A percentile compares a stretch with the other conserved stretches of the same genome.
phyloP scores from a whole-genome alignment of 306 rosid genomes.

The Benincasa hispida region DNA sequence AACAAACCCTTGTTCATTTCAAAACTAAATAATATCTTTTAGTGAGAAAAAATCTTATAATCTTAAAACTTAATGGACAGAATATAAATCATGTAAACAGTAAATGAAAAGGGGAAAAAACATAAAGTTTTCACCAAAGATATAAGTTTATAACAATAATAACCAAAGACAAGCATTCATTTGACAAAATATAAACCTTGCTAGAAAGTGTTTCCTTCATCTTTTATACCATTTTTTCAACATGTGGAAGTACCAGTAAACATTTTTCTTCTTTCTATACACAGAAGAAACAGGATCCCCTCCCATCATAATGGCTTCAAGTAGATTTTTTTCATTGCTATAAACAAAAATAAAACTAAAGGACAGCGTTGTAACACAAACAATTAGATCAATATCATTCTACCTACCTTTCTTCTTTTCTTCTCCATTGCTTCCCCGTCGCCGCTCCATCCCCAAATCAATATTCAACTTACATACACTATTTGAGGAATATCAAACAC shows the following conservation, averaged over 20 bases:
- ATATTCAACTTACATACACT: neutral
- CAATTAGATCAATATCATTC: neutral
- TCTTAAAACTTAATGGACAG: no score
- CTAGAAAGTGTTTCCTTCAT: neutral
- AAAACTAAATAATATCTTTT: no score
- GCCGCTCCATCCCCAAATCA: neutral
- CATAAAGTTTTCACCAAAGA: no score
- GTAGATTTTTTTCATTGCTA: neutral
- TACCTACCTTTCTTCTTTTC: neutral
- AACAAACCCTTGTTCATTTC: no score
- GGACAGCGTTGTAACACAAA: neutral
- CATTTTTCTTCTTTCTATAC: neutral
- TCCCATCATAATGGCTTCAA: neutral
- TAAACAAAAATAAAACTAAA: neutral
- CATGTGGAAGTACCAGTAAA: neutral
- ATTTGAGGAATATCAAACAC: neutral
- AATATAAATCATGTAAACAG: no score
- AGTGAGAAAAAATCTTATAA: no score
- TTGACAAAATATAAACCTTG: neutral
- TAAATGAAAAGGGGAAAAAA: no score
- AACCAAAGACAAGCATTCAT: neutral
- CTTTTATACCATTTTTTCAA: neutral
- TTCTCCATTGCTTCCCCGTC: neutral
- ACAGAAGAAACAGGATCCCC: neutral
- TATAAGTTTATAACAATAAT: neutral